Base-by-base conservation (phyloP, 345 rosid species). In the Pelargonium nanum region DNA sequence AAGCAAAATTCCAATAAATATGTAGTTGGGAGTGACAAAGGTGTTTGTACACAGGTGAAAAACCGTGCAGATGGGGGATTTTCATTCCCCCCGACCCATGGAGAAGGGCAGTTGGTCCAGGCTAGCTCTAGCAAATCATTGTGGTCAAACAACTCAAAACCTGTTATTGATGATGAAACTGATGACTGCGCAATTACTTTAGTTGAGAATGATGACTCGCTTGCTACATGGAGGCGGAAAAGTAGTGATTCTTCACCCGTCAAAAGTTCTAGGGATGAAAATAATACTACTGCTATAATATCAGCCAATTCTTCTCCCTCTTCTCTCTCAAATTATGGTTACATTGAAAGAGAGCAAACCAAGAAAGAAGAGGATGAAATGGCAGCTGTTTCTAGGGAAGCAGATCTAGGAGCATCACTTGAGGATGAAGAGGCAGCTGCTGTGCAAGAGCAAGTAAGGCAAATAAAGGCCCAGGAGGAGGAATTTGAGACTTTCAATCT, bases 401-500 rank as follows among this genome's bases (percentile, higher is more conserved):
- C 86, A 62, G 93, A 90, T 63, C 85, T 76, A 21, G 88, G 76
- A 45, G 82, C 77, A 57, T 73, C 80, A 44, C 74, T 86, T 56
- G 99, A 94, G 71, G 99, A 94, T 77, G 97, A 94, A 67, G 99
- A 94, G 75, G 89, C 81, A 28, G 87, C 83, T 68, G 99, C 96
- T 30, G 95, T 94, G 23, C 93, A 90, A 72, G 99, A 90, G 82
- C 99, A 94, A 85, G 81, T 88, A 19, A 84, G 90, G 78, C 99
- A 94, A 77, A 94, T 94, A 72, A 90, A 85, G 80, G 87, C 84
- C 24, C 97, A 94, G 66, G 99, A 94, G 64, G 99, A 88, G 67
- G 99, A 94, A 74, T 94, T 90, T 74, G 99, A 94, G 79, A 90
- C 97, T 60, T 94, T 94, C 80, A 79, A 88, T 76, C 95, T 94